phyloP scores from a whole-genome alignment of 2,329 filamentous ascomycete genomes.

The Fusarium tupiense region DNA sequence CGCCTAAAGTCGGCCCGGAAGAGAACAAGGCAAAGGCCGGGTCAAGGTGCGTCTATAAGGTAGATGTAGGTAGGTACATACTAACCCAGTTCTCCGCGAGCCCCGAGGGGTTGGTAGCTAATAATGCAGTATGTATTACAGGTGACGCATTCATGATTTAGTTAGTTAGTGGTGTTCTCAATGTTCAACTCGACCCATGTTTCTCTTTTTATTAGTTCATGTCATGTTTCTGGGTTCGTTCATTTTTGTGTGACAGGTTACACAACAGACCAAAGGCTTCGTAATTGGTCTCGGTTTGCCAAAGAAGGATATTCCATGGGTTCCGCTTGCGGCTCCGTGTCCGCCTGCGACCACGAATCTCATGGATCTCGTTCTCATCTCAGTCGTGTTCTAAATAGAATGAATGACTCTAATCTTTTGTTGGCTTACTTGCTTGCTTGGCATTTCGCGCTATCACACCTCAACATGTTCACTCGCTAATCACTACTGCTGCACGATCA shows the following conservation, averaged over 20 bases:
- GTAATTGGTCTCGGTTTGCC: constrained; percentile 25
- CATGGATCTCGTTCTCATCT: background rate
- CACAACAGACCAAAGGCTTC: constrained; percentile 14
- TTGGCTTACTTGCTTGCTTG: background rate
- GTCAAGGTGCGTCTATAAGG: background rate
- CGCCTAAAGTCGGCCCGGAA: constrained; percentile 28
- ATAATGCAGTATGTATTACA: constrained; percentile 8
- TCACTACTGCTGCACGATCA: constrained; percentile 13
- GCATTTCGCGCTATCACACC: background rate
- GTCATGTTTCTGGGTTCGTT: background rate
- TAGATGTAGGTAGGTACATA: background rate
- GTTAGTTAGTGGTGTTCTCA: background rate
- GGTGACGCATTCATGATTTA: constrained; percentile 8
- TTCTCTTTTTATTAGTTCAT: background rate
- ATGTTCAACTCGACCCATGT: constrained; percentile 2
- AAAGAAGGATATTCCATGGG: constrained; percentile 13
- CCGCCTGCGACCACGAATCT: background rate
- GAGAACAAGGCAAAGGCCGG: background rate
- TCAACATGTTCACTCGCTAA: constrained; percentile 20
- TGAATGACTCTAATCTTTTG: constrained; percentile 19
- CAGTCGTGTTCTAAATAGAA: constrained; percentile 1
- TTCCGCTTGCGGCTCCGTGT: constrained; percentile 24
- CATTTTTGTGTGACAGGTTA: constrained; percentile 11
- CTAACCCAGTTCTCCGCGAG: constrained; percentile 6
- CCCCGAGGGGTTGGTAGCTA: constrained; percentile 13